phyloP scores from a whole-genome alignment of 2,329 filamentous ascomycete genomes.

The Leptographium flavum region DNA sequence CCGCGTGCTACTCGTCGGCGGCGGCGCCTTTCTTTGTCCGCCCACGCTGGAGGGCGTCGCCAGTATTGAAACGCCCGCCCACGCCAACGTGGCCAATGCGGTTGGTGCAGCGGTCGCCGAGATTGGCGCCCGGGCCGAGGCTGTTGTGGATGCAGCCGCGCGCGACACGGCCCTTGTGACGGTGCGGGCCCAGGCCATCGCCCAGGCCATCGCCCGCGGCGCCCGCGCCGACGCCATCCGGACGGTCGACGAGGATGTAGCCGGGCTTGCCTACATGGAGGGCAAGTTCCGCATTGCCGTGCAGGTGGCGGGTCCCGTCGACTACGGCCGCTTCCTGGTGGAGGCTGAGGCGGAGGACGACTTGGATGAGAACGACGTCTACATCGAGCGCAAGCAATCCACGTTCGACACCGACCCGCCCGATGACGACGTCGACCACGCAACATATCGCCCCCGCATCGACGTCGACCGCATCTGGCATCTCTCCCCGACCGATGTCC shows the following conservation, averaged over 20 bases:
- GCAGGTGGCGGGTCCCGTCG: too few relatives aligned
- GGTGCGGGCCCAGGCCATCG: conserved; percentile 24
- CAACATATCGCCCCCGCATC: conserved; percentile 21
- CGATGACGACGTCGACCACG: too few relatives aligned
- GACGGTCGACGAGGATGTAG: conserved; percentile 34
- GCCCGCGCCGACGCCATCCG: conserved; percentile 27
- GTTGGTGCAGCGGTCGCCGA: conserved; percentile 49
- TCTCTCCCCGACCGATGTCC: too few relatives aligned
- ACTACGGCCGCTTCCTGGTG: too few relatives aligned
- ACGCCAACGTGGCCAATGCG: conserved; percentile 48
- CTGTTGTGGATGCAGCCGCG: conserved; percentile 24
- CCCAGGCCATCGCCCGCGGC: conserved; percentile 28
- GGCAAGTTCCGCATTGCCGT: conserved; percentile 40
- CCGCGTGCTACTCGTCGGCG: conserved; percentile 47
- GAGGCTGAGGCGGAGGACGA: too few relatives aligned
- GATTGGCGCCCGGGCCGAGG: conserved; percentile 38
- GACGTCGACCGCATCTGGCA: conserved; percentile 22
- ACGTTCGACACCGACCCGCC: too few relatives aligned
- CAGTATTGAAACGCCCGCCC: too few relatives aligned
- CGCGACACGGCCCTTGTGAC: conserved; percentile 22
- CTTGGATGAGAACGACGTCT: too few relatives aligned
- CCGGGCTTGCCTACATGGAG: conserved; percentile 39
- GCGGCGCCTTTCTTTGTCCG: too few relatives aligned
- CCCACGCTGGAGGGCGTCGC: too few relatives aligned
- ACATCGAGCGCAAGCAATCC: too few relatives aligned